Base-by-base conservation (phyloP, 306 rosid genomes). In the Trifolium fragiferum region DNA sequence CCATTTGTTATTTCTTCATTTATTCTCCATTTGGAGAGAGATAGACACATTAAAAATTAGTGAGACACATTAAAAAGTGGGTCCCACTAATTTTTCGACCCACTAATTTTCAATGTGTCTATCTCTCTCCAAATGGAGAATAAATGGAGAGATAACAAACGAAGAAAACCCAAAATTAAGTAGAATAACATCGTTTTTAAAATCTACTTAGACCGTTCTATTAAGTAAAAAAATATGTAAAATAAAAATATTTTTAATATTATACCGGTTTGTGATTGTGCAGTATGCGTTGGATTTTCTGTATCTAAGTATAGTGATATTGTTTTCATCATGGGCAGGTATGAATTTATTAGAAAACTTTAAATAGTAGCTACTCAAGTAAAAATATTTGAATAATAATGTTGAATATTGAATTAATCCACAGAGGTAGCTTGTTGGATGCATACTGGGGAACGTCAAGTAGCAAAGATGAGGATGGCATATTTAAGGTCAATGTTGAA, bases 401-500 rank as follows among this genome's bases (percentile, higher is more conserved):
- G 49, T 18, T 75, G 46, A 55, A n/a, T n/a, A n/a, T 53, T 33
- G 1, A n/a, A 5, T 8, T 4, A 35, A 27, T 70, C 43, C 67
- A 38, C 7, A 93, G 98, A 93, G 95, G 98, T 93, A 86, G 98
- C 97, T 40, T 93, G 98, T 80, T 93, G 98, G 98, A 93, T 93
- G 98, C 87, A 93, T 20, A 90, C 93, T 5, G 98, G 98, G 3
- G 98, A 93, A 63, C 80, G 98, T 15, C 98, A 93, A 82, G 96
- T 91, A 8, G 95, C 91, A 16, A 93, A 93, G 78, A 93, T 93
- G 93, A 90, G 98, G 33, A 89, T 90, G 95, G 97, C 93, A 20
- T 93, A 93, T 76, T 71, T 93, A 77, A 90, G 81, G 57, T 77
- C 97, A 50, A 86, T 93, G 98, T 73, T 93, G 70, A 86, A 66